Percentiles rank a stretch among this genome's conserved stretches.
phyloP scores from a whole-genome alignment of 139 green algal species.

The Mesotaenium endlicherianum region DNA sequence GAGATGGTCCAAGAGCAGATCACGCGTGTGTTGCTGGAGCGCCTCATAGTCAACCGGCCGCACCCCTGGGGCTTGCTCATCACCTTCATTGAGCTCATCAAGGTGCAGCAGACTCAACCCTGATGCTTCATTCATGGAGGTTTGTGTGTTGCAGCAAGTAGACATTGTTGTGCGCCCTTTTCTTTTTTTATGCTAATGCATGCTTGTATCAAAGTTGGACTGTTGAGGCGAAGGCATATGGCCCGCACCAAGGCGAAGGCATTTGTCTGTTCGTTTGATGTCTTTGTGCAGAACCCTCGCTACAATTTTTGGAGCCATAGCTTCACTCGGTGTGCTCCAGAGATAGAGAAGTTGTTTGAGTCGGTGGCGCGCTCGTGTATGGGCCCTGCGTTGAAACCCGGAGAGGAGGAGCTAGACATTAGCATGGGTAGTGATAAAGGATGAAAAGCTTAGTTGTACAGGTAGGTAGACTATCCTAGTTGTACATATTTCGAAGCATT shows the following conservation, averaged over 20 bases:
- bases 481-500: not conserved
- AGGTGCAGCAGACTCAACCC: too few relatives aligned
- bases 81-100: constrained; percentile 99
- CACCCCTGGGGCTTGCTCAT: constrained; percentile 93
- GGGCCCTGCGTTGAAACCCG: constrained; percentile 17
- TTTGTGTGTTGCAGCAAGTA: too few relatives aligned
- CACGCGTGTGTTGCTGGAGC: constrained; percentile 96
- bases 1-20: constrained; percentile 87
- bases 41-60: constrained; percentile 95
- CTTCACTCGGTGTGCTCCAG: constrained; percentile 89
- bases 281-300: constrained; percentile 71
- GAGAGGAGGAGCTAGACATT: constrained; percentile 14
- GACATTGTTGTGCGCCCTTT: too few relatives aligned
- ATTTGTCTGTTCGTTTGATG: not conserved
- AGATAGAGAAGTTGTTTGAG: constrained; percentile 97
- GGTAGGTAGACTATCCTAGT: not conserved
- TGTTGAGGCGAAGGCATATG: too few relatives aligned
- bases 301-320: constrained; percentile 95
- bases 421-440: not conserved
- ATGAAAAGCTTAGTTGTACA: not conserved
- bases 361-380: constrained; percentile 73
- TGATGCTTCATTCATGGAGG: too few relatives aligned
- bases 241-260: too few relatives aligned
- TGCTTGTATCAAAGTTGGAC: too few relatives aligned
- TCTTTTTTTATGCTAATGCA: too few relatives aligned